A percentile compares a stretch with the other conserved stretches of the same genome.
phyloP scores from a whole-genome alignment of 345 rosid species.

The Gossypium rotundifolium region DNA sequence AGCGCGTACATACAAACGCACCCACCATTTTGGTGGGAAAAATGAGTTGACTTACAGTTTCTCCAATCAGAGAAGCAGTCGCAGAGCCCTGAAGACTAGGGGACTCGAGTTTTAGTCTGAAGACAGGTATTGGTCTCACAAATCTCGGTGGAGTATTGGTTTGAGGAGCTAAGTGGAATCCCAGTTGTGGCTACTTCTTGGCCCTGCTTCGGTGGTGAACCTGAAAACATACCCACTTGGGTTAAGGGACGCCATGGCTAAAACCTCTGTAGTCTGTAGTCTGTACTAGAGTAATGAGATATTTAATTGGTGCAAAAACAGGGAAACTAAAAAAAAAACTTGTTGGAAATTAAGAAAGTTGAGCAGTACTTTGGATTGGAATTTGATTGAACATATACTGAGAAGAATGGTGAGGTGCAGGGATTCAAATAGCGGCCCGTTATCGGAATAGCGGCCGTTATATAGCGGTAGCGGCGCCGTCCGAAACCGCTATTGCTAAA shows the following conservation, averaged over 20 bases:
- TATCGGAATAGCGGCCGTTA: too few species aligned
- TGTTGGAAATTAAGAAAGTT: background rate
- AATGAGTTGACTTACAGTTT: background rate
- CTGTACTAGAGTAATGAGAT: background rate
- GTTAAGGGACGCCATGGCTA: constrained; percentile 6
- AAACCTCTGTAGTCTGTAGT: background rate
- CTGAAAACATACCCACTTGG: background rate
- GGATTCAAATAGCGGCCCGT: too few species aligned
- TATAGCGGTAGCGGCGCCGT: too few species aligned
- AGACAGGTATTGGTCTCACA: background rate
- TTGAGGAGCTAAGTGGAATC: constrained; percentile 10
- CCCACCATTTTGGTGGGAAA: background rate
- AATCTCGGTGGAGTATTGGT: background rate
- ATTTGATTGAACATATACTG: background rate
- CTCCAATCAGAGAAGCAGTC: constrained; percentile 17
- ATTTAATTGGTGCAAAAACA: background rate
- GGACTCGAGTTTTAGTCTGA: constrained; percentile 4
- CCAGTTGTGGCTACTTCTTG: background rate
- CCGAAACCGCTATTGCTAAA: too few species aligned
- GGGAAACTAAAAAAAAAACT: background rate
- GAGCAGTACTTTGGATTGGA: background rate
- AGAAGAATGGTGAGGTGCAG: background rate
- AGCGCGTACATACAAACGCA: background rate
- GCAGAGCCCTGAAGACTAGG: constrained; percentile 13
- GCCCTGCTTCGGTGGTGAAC: background rate